phyloP scores from a whole-genome alignment of 176 grass and related monocot species.

The Puya raimondii region DNA sequence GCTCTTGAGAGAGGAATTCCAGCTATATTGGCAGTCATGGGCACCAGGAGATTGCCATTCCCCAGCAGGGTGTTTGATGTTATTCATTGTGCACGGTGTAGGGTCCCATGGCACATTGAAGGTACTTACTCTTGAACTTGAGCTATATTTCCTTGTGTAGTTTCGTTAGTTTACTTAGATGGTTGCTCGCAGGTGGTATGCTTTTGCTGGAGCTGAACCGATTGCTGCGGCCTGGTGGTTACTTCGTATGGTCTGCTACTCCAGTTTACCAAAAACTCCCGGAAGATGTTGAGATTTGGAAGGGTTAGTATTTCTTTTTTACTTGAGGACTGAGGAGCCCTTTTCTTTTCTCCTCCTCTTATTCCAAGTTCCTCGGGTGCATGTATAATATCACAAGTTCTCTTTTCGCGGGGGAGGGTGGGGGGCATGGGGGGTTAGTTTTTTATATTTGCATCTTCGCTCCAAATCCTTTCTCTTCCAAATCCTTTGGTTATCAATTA shows the following conservation, averaged over 20 bases:
- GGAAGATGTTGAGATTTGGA: conserved; percentile 87
- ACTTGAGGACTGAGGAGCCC: not conserved
- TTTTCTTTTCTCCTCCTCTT: not conserved
- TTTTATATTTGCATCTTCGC: too few species aligned
- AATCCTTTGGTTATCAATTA: too few species aligned
- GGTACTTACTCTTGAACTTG: conserved; percentile 22
- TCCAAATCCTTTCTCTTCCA: too few species aligned
- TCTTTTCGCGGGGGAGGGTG: too few species aligned
- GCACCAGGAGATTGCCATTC: conserved; percentile 70
- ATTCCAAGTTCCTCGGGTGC: not conserved
- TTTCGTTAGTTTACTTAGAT: not conserved
- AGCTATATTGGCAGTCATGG: conserved; percentile 90
- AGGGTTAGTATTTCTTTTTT: conserved; percentile 30
- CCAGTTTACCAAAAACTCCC: conserved; percentile 72
- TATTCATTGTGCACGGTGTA: conserved; percentile 84
- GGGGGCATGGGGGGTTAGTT: too few species aligned
- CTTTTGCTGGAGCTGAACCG: conserved; percentile 82
- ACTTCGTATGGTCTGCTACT: conserved; percentile 95
- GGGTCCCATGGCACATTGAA: conserved; percentile 84
- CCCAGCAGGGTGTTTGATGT: conserved; percentile 67
- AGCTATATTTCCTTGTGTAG: not conserved
- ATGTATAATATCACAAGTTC: not conserved
- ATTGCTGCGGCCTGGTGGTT: conserved; percentile 70
- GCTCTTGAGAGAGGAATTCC: conserved; percentile 94
- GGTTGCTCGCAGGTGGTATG: conserved; percentile 33